Conservation (phyloP, 2,329 filamentous ascomycete genomes). For the Diaporthe sp. region DNA sequence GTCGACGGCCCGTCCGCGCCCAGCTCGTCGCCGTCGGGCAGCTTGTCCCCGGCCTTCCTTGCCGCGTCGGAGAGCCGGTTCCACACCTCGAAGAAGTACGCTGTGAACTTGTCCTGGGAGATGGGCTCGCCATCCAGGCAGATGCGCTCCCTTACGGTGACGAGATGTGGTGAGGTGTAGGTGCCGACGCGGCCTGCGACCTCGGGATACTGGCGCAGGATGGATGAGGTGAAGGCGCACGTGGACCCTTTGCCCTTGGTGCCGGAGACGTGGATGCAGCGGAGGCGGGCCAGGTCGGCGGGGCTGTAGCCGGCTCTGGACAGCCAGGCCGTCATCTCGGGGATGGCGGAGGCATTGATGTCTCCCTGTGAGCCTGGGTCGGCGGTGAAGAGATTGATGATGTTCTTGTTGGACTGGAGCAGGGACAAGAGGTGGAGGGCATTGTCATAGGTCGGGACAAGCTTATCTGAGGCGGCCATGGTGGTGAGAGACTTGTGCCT, state of each 20-base stretch:
- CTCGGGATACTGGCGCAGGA: conserved; percentile 67
- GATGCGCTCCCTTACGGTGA: conserved; percentile 87
- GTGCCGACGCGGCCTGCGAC: conserved; percentile 71
- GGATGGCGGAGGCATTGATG: conserved; percentile 81
- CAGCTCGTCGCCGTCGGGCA: conserved; percentile 60
- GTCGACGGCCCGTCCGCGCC: conserved; percentile 67
- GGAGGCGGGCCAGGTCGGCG: conserved; percentile 57
- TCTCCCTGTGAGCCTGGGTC: conserved; percentile 60
- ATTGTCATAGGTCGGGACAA: conserved; percentile 66
- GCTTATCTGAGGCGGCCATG: conserved; percentile 39
- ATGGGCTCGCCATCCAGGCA: conserved; percentile 82
- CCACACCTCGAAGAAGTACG: conserved; percentile 89
- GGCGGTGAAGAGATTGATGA: conserved; percentile 64
- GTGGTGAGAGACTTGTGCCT: conserved; percentile 13
- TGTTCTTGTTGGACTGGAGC: conserved; percentile 83
- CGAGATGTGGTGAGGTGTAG: conserved; percentile 88
- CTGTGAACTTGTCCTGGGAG: conserved; percentile 76
- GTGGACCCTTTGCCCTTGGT: conserved; percentile 96
- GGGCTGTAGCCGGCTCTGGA: conserved; percentile 79
- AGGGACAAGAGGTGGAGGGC: conserved; percentile 82
- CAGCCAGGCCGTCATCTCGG: conserved; percentile 86
- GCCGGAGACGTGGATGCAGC: conserved; percentile 85
- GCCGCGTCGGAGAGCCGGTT: conserved; percentile 66
- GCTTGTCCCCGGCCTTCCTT: conserved; percentile 47
- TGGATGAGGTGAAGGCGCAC: conserved; percentile 84